These are phyloP conservation scores for Monilinia aucupariae DNA, from an alignment of 2,329 filamentous ascomycete genomes.

Conservation along the genomic window DNA sequence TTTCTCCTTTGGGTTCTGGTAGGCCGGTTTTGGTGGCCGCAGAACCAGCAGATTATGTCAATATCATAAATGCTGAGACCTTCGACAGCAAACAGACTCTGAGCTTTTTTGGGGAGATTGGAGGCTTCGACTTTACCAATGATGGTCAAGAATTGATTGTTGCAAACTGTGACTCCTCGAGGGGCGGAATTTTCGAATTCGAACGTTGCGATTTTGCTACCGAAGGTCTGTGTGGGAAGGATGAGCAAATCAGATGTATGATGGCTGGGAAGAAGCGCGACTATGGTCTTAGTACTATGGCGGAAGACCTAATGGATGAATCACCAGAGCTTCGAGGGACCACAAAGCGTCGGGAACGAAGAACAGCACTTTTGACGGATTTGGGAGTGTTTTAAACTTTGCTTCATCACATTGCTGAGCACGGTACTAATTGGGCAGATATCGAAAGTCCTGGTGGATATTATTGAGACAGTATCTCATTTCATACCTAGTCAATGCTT, in stretches of 20 bases:
- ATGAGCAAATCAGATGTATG: constrained; percentile 3
- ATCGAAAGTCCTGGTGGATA: too few species aligned
- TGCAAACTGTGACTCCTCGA: constrained; percentile 58
- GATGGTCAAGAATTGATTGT: constrained; percentile 64
- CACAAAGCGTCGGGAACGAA: constrained; percentile 12
- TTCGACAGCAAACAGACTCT: constrained; percentile 63
- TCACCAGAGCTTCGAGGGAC: constrained; percentile 3
- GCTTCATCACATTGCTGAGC: not conserved
- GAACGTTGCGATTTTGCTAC: constrained; percentile 32
- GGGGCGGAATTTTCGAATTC: constrained; percentile 51
- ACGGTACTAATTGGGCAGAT: too few species aligned
- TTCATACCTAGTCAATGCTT: not conserved
- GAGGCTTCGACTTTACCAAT: constrained; percentile 60
- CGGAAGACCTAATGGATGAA: constrained; percentile 3
- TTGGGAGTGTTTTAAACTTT: constrained; percentile 5
- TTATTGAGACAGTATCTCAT: too few species aligned
- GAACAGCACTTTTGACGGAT: constrained; percentile 4
- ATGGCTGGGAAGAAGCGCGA: constrained; percentile 9
- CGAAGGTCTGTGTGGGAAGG: constrained; percentile 16
- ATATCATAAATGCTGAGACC: constrained; percentile 61
- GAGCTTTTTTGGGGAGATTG: constrained; percentile 71
- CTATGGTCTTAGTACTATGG: not conserved
- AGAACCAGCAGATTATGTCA: constrained; percentile 70
- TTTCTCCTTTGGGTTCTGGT: constrained; percentile 66
- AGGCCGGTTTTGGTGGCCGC: constrained; percentile 63